These are phyloP conservation scores for Lentinula aciculospora DNA, from an alignment of 768 basidiomycete genomes.

Conservation along the genomic window DNA sequence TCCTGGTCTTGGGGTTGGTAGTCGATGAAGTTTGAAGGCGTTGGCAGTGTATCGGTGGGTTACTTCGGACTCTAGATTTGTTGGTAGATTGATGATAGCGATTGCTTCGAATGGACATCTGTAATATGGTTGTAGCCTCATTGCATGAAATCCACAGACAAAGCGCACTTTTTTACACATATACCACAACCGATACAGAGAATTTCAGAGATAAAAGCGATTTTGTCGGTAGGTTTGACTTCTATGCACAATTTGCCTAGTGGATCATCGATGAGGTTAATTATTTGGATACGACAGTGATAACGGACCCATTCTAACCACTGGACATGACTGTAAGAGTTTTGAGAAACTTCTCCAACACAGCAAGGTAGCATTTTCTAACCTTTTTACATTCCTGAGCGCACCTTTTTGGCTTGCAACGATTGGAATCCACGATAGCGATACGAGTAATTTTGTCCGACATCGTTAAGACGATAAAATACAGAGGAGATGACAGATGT, in stretches of 20 bases:
- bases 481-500: background rate
- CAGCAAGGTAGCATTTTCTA: constrained; percentile 12
- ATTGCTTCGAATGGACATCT: constrained; percentile 99
- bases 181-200: constrained; percentile 99
- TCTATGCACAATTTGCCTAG: constrained; percentile 97
- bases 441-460: constrained; percentile 97
- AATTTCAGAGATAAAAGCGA: constrained; percentile 98
- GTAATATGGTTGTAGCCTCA: background rate
- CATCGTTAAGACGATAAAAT: constrained; percentile 33
- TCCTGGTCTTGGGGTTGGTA: constrained; percentile 94
- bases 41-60: constrained; percentile 99
- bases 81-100: constrained; percentile 97
- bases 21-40: constrained; percentile 96
- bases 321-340: constrained; percentile 73
- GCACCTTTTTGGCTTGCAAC: constrained; percentile 95
- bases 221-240: constrained; percentile 93
- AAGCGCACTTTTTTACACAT: constrained; percentile 93
- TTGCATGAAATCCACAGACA: background rate
- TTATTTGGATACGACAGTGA: background rate
- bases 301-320: constrained; percentile 88
- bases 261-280: background rate
- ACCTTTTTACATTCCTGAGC: constrained; percentile 99
- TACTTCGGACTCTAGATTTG: constrained; percentile 92
- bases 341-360: constrained; percentile 1
- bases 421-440: constrained; percentile 88